Conservation (phyloP, 2,329 filamentous ascomycete genomes). For the Fusarium pseudocircinatum region DNA sequence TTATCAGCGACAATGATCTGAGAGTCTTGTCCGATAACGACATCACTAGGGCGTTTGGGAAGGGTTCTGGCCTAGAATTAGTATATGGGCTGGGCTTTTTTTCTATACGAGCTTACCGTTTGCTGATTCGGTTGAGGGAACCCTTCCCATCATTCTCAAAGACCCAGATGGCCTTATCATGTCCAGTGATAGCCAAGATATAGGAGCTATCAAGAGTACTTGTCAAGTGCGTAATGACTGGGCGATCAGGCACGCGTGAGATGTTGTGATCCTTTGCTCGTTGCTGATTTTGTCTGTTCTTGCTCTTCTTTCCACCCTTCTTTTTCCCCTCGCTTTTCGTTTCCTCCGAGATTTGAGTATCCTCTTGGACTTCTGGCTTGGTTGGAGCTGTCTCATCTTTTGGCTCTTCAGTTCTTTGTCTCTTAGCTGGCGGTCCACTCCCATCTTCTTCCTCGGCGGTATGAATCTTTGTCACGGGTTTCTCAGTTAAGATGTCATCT, state of each 20-base stretch:
- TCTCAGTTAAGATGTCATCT: conserved; percentile 16
- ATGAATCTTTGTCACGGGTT: conserved; percentile 3
- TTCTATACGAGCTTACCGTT: conserved; percentile 63
- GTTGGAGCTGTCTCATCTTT: conserved; percentile 33
- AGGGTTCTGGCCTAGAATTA: conserved; percentile 68
- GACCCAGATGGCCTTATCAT: conserved; percentile 91
- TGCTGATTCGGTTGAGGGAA: conserved; percentile 72
- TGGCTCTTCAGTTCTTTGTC: conserved; percentile 46
- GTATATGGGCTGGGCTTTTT: conserved; percentile 4
- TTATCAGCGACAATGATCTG: conserved; percentile 90
- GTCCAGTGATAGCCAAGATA: conserved; percentile 82
- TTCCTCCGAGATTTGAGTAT: conserved; percentile 9
- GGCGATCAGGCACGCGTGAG: conserved; percentile 57
- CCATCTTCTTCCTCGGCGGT: conserved; percentile 29
- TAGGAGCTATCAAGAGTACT: conserved; percentile 72
- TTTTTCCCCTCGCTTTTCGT: conserved; percentile 32
- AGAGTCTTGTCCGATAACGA: conserved; percentile 74
- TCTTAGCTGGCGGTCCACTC: conserved; percentile 50
- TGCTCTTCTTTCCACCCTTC: conserved; percentile 45
- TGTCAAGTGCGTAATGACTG: conserved; percentile 75
- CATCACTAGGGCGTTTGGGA: conserved; percentile 87
- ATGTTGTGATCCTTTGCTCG: conserved; percentile 33
- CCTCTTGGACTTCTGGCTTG: conserved; percentile 30
- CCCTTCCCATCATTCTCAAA: conserved; percentile 74
- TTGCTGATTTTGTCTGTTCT: conserved; percentile 43